Conservation (phyloP, 805 yeast genomes). For the Saturnispora diversa region DNA sequence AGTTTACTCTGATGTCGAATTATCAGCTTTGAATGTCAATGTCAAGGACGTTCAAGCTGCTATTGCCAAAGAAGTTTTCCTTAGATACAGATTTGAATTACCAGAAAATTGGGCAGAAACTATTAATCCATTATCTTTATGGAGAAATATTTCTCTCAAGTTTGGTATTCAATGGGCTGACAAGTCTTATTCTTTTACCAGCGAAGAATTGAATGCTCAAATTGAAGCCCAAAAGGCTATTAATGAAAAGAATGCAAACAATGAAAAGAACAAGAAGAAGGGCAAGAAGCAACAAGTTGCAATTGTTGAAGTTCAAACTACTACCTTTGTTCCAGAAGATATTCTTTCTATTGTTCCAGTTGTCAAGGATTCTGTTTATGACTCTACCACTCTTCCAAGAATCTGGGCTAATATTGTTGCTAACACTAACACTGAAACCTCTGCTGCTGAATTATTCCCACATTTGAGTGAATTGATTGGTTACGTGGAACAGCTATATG, state of each 20-base stretch:
- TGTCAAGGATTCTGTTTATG: constrained; percentile 62
- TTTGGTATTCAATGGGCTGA: constrained; percentile 82
- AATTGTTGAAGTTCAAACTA: constrained; percentile 15
- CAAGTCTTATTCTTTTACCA: constrained; percentile 41
- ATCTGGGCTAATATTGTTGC: constrained; percentile 44
- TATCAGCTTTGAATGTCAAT: constrained; percentile 37
- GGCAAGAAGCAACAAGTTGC: constrained; percentile 19
- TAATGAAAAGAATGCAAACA: constrained; percentile 23
- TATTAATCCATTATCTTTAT: constrained; percentile 33
- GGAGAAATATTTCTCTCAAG: constrained; percentile 67
- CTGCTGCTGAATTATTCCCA: constrained; percentile 33
- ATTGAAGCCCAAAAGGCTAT: constrained; percentile 19
- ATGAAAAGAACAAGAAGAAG: constrained; percentile 25
- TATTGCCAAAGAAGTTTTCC: constrained; percentile 44
- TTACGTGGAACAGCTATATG: constrained; percentile 76
- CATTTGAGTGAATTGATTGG: constrained; percentile 36
- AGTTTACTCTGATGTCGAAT: constrained; percentile 36
- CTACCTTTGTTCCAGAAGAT: constrained; percentile 53
- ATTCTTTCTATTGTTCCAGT: constrained; percentile 63
- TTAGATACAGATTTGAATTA: constrained; percentile 58
- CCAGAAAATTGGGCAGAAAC: constrained; percentile 40
- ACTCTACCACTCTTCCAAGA: constrained; percentile 64
- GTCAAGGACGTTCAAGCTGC: constrained; percentile 36
- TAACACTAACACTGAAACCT: constrained; percentile 29
- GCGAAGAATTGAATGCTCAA: constrained; percentile 31